phyloP scores from a whole-genome alignment of 2,329 filamentous ascomycete genomes.

The Curvularia verruculosa region DNA sequence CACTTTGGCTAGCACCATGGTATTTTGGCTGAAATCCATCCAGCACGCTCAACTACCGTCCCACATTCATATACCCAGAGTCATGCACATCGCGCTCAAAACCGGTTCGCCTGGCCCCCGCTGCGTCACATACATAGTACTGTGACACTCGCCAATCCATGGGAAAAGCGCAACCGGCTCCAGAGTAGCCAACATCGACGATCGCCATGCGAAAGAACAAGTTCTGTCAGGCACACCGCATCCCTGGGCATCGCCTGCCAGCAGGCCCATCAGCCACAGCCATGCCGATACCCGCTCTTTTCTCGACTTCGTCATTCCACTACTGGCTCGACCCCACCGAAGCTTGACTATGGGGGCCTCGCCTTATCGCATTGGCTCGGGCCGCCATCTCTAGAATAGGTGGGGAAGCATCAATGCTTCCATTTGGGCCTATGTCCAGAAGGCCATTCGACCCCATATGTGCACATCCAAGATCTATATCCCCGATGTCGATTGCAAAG shows the following conservation, averaged over 20 bases:
- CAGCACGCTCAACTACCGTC: background rate
- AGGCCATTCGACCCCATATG: background rate
- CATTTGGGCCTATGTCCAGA: background rate
- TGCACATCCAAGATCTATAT: background rate
- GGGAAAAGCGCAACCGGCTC: background rate
- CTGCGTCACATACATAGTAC: slow-evolving; percentile 14
- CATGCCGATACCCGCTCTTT: slow-evolving; percentile 9
- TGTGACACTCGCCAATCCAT: background rate
- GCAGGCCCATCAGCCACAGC: slow-evolving; percentile 7
- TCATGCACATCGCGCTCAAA: background rate
- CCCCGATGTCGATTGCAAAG: background rate
- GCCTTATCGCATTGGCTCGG: background rate
- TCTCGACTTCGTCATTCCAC: background rate
- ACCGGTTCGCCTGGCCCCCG: slow-evolving; percentile 2
- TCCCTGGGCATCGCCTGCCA: slow-evolving; percentile 9
- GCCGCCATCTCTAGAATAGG: background rate
- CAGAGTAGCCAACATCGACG: slow-evolving; percentile 10
- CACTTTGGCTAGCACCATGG: slow-evolving; percentile 10
- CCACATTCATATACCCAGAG: background rate
- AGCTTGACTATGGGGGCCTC: background rate
- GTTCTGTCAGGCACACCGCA: slow-evolving; percentile 13
- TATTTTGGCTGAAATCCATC: slow-evolving; percentile 13
- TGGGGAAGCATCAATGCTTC: background rate
- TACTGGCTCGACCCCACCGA: background rate
- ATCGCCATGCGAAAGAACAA: slow-evolving; percentile 7